Conservation (phyloP, 345 rosid species). For the Melastoma malabathricum region DNA sequence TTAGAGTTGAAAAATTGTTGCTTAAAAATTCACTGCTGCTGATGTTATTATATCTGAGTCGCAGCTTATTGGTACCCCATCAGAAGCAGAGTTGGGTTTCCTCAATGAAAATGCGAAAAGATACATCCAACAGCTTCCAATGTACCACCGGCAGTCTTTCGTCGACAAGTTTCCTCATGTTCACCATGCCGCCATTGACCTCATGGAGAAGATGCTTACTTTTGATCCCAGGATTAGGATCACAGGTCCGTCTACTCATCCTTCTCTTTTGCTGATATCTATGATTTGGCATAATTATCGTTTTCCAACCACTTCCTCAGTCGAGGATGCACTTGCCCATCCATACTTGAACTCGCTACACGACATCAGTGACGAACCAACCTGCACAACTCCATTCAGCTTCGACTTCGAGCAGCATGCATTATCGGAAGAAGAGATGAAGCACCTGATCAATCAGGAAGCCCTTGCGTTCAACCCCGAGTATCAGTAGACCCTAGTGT, state of each 20-base stretch:
- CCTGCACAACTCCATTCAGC: conserved; percentile 53
- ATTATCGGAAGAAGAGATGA: conserved; percentile 59
- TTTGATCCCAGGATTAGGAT: conserved; percentile 79
- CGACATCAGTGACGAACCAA: conserved; percentile 64
- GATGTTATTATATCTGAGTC: neutral
- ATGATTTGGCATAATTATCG: no score
- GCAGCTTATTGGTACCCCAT: conserved; percentile 80
- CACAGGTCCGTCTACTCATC: conserved; percentile 29
- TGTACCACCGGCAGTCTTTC: conserved; percentile 50
- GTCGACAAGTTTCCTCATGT: conserved; percentile 56
- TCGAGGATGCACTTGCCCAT: conserved; percentile 75
- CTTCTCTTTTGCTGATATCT: no score
- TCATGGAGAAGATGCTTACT: conserved; percentile 73
- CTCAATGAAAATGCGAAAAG: conserved; percentile 71
- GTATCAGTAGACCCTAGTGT: conserved; percentile 21
- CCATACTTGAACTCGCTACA: conserved; percentile 54
- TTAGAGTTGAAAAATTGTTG: no score
- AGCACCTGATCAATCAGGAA: conserved; percentile 67
- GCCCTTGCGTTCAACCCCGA: conserved; percentile 78
- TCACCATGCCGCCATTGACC: conserved; percentile 60
- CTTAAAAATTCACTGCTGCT: no score
- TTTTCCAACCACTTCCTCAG: conserved; percentile 17
- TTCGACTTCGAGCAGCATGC: conserved; percentile 66
- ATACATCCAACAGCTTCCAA: conserved; percentile 51
- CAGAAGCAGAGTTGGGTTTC: conserved; percentile 63